phyloP scores from a whole-genome alignment of 257 asterid genomes.

The Misopates orontium region DNA sequence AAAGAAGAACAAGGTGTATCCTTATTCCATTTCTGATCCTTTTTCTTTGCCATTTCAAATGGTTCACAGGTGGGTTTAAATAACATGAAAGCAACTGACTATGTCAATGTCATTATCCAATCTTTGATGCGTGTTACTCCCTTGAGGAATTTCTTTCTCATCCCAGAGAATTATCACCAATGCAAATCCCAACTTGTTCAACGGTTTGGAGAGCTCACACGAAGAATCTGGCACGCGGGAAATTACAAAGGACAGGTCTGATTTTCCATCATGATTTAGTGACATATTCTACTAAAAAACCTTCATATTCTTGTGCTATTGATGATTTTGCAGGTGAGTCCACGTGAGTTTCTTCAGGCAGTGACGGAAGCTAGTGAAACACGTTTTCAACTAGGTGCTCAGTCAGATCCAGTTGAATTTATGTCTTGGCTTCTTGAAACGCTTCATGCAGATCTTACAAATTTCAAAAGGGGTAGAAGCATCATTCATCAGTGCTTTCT shows the following conservation, averaged over 20 bases:
- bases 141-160: slow-evolving; percentile 92
- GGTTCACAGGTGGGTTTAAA: slow-evolving; percentile 85
- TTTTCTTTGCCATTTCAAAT: slow-evolving; percentile 17
- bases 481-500: slow-evolving; percentile 92
- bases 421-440: slow-evolving; percentile 96
- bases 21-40: slow-evolving; percentile 3
- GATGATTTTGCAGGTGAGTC: slow-evolving; percentile 80
- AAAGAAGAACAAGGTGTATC: not conserved
- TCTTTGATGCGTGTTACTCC: slow-evolving; percentile 98
- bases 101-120: slow-evolving; percentile 92
- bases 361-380: slow-evolving; percentile 94
- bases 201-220: slow-evolving; percentile 93
- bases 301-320: slow-evolving; percentile 25
- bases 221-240: slow-evolving; percentile 94
- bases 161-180: slow-evolving; percentile 80
- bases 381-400: slow-evolving; percentile 78
- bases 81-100: slow-evolving; percentile 95
- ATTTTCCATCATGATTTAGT: slow-evolving; percentile 1
- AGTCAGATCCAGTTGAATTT: slow-evolving; percentile 96
- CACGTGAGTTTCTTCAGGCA: slow-evolving; percentile 95
- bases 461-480: slow-evolving; percentile 65
- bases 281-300: not conserved
- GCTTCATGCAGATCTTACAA: slow-evolving; percentile 73
- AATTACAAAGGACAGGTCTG: slow-evolving; percentile 98
- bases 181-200: slow-evolving; percentile 91